Percentiles rank a stretch among this genome's conserved stretches.
These are phyloP conservation scores for Trametes gibbosa DNA, from an alignment of 768 basidiomycete species.

Conservation along the genomic window DNA sequence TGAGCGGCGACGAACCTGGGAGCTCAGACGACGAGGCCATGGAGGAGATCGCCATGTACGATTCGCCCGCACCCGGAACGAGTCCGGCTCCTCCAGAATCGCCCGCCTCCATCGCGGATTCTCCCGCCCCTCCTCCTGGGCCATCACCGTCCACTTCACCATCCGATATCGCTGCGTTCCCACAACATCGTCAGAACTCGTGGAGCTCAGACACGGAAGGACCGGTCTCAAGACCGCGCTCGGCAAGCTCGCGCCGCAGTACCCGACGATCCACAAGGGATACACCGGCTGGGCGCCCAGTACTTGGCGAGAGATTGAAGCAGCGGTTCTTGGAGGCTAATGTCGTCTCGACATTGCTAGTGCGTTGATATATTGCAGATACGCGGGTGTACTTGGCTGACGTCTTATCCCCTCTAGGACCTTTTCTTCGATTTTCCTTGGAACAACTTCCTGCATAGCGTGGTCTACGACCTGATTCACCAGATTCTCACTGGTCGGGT, in stretches of 20 bases:
- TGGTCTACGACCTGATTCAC: constrained; percentile 94
- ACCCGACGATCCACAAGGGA: constrained; percentile 43
- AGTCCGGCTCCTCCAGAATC: constrained; percentile 6
- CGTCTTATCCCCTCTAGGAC: constrained; percentile 50
- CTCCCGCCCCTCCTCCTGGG: constrained; percentile 2
- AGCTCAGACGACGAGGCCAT: constrained; percentile 78
- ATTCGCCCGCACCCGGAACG: constrained; percentile 27
- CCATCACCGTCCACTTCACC: constrained; percentile 22
- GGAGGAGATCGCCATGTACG: constrained; percentile 81
- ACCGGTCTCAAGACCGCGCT: constrained; percentile 36
- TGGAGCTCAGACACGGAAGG: constrained; percentile 28
- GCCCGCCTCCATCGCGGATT: not conserved
- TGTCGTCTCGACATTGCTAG: constrained; percentile 74
- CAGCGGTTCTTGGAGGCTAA: constrained; percentile 69
- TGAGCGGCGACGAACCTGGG: constrained; percentile 67
- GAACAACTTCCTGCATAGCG: constrained; percentile 97
- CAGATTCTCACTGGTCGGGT: constrained; percentile 90
- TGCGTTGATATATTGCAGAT: constrained; percentile 37
- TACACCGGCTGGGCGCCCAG: constrained; percentile 39
- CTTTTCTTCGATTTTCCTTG: constrained; percentile 95
- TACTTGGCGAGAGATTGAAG: constrained; percentile 81
- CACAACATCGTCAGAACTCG: constrained; percentile 19
- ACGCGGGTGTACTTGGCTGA: not conserved
- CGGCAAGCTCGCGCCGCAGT: constrained; percentile 52
- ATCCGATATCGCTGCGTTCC: constrained; percentile 24